phyloP scores from a whole-genome alignment of 2,329 filamentous ascomycete genomes.

The Colletotrichum tofieldiae region DNA sequence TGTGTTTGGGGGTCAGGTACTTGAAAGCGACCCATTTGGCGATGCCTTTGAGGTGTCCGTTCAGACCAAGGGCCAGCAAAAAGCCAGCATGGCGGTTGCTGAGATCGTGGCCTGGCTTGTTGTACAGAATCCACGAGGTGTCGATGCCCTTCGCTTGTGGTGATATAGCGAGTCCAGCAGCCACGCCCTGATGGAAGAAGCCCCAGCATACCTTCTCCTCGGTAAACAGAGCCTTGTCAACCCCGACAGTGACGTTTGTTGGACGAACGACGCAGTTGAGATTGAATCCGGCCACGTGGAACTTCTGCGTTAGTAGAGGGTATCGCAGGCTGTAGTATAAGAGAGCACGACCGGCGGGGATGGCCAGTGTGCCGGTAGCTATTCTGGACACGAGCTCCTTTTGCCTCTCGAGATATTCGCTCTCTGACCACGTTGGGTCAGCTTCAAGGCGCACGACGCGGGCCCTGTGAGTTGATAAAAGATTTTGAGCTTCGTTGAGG shows the following conservation, averaged over 20 bases:
- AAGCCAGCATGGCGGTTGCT: constrained; percentile 98
- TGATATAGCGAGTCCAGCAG: constrained; percentile 93
- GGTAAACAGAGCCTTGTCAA: constrained; percentile 87
- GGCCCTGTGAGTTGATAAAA: constrained; percentile 89
- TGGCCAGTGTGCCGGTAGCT: constrained; percentile 88
- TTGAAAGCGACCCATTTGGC: constrained; percentile 99
- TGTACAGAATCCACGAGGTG: constrained; percentile 98
- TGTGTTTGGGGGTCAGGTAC: constrained; percentile 98
- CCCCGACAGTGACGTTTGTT: constrained; percentile 91
- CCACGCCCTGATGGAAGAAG: constrained; percentile 96
- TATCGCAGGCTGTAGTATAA: constrained; percentile 90
- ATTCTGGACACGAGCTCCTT: constrained; percentile 91
- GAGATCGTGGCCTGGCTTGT: constrained; percentile 88
- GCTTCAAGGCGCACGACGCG: constrained; percentile 84
- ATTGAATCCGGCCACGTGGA: constrained; percentile 91
- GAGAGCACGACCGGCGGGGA: constrained; percentile 89
- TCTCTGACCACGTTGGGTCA: constrained; percentile 85
- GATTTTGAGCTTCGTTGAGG: constrained; percentile 85
- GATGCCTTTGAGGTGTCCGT: constrained; percentile 93
- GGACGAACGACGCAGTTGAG: constrained; percentile 93
- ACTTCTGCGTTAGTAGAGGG: constrained; percentile 93
- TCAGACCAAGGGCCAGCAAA: constrained; percentile 89
- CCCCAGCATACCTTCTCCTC: constrained; percentile 99
- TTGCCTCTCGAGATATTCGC: constrained; percentile 90
- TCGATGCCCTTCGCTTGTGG: constrained; percentile 93